Conservation (phyloP, 2,329 filamentous ascomycete species). For the Aspergillus novofumigatus region DNA sequence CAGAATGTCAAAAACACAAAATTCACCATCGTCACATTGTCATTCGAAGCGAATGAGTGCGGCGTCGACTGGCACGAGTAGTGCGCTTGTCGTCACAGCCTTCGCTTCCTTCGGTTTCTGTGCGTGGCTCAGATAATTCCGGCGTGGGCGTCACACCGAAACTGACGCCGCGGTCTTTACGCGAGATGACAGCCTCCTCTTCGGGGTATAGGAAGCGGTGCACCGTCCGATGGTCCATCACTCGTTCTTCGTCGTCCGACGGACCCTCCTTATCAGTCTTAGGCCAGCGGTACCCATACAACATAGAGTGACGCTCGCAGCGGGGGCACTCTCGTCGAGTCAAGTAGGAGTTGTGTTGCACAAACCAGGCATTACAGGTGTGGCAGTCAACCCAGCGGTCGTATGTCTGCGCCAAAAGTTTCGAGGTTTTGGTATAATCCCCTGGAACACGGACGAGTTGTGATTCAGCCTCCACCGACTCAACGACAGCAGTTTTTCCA, state of each 20-base stretch:
- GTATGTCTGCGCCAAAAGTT: constrained; percentile 71
- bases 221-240: constrained; percentile 81
- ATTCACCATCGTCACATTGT: constrained; percentile 28
- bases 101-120: constrained; percentile 37
- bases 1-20: neutral
- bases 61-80: constrained; percentile 32
- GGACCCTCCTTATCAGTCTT: constrained; percentile 82
- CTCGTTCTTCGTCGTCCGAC: constrained; percentile 62
- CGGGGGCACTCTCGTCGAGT: constrained; percentile 82
- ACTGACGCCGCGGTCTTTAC: constrained; percentile 35
- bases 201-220: constrained; percentile 75
- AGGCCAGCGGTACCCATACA: constrained; percentile 94
- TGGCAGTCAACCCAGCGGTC: constrained; percentile 84
- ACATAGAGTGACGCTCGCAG: constrained; percentile 90
- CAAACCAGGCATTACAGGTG: constrained; percentile 75
- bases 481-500: constrained; percentile 25
- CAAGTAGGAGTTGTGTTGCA: constrained; percentile 83
- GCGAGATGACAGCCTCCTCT: constrained; percentile 53
- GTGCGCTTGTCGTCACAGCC: constrained; percentile 30
- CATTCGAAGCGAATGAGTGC: constrained; percentile 31
- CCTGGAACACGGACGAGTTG: constrained; percentile 56
- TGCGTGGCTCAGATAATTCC: constrained; percentile 35
- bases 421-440: constrained; percentile 77
- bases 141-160: constrained; percentile 35
- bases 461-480: constrained; percentile 36